phyloP scores from a whole-genome alignment of 257 asterid genomes.

The Scutellaria baicalensis region DNA sequence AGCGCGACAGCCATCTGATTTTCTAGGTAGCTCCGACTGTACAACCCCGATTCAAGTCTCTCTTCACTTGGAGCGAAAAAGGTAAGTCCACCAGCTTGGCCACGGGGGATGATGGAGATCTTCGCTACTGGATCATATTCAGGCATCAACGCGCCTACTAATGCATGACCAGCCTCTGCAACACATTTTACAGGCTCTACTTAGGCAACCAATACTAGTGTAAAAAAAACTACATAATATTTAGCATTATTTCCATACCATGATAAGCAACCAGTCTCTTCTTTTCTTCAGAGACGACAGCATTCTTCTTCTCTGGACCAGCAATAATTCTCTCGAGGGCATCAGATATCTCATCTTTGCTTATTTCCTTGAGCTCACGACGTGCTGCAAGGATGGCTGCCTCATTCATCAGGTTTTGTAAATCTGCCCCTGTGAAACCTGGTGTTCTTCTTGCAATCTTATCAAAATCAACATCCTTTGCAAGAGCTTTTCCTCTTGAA shows the following conservation, averaged over 20 bases:
- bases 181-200: neutral
- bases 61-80: constrained; percentile 99
- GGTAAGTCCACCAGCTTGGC: constrained; percentile 99
- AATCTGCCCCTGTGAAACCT: constrained; percentile 97
- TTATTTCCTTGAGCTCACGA: constrained; percentile 93
- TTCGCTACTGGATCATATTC: constrained; percentile 99
- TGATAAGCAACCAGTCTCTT: constrained; percentile 92
- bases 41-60: constrained; percentile 92
- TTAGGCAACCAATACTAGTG: neutral
- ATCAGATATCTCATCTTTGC: constrained; percentile 97
- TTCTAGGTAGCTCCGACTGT: constrained; percentile 95
- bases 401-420: constrained; percentile 98
- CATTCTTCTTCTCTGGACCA: constrained; percentile 98
- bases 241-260: constrained; percentile 25
- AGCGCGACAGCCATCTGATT: constrained; percentile 99
- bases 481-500: constrained; percentile 94
- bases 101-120: constrained; percentile 98
- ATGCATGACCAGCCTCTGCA: constrained; percentile 99
- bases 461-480: constrained; percentile 94
- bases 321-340: constrained; percentile 97
- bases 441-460: constrained; percentile 95
- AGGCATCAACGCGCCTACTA: constrained; percentile 98
- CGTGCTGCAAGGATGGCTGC: constrained; percentile 99
- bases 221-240: neutral
- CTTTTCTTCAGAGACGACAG: constrained; percentile 97